Percentiles rank a stretch among this genome's conserved stretches.
phyloP scores from a whole-genome alignment of 441 rosid genomes.

The Populus hybrid region DNA sequence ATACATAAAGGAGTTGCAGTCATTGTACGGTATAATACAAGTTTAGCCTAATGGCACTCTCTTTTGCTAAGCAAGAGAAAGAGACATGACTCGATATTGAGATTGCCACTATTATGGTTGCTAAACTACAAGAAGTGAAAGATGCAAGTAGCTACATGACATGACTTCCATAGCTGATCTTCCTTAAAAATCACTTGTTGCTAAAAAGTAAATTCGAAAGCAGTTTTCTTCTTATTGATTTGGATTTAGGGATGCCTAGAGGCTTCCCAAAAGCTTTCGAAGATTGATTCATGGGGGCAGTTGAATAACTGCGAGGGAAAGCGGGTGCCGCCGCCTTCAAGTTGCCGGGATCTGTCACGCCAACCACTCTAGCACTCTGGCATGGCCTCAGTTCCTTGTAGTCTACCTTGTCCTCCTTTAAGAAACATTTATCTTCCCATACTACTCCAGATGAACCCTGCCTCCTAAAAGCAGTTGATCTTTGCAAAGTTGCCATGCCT shows the following conservation, averaged over 20 bases:
- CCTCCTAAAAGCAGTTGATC: constrained; percentile 32
- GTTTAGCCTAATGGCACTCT: neutral
- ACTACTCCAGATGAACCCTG: constrained; percentile 38
- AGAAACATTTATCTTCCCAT: constrained; percentile 20
- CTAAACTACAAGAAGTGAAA: neutral
- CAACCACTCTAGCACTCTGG: constrained; percentile 22
- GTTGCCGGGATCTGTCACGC: neutral
- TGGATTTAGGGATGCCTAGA: neutral
- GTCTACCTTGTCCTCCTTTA: constrained; percentile 18
- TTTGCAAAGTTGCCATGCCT: constrained; percentile 30
- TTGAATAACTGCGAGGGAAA: constrained; percentile 24
- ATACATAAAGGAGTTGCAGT: neutral
- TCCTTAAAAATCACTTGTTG: neutral
- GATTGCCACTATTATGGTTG: neutral
- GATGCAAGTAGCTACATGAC: neutral
- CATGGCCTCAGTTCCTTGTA: constrained; percentile 26
- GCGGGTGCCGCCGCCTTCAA: constrained; percentile 1
- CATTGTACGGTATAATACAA: neutral
- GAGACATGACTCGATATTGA: neutral
- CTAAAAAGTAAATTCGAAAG: neutral
- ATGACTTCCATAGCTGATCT: neutral
- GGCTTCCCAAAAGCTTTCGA: constrained; percentile 5
- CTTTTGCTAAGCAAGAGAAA: neutral
- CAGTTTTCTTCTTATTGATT: constrained; percentile 2
- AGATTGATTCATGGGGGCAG: constrained; percentile 10